These are phyloP conservation scores for Pistacia vera DNA, from an alignment of 345 rosid genomes.

Conservation along the genomic window DNA sequence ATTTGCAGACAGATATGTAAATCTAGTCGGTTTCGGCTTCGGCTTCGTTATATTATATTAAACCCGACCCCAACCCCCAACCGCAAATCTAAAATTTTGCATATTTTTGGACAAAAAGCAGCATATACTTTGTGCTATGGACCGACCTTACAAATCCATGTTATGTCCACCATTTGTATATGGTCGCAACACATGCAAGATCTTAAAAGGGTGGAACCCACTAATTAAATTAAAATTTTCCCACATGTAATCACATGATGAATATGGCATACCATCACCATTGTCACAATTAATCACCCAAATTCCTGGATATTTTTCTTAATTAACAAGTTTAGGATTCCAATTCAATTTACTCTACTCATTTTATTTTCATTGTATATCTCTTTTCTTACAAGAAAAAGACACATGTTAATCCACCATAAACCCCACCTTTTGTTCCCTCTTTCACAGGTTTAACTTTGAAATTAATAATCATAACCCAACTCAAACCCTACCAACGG, in stretches of 20 bases:
- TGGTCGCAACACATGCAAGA: slow-evolving; percentile 52
- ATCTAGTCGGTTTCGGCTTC: background rate
- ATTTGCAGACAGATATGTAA: slow-evolving; percentile 4
- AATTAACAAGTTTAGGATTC: too few species aligned
- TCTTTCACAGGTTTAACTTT: slow-evolving; percentile 34
- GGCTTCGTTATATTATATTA: background rate
- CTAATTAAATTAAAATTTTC: slow-evolving; percentile 22
- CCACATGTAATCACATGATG: slow-evolving; percentile 73
- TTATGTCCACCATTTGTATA: slow-evolving; percentile 28
- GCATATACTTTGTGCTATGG: slow-evolving; percentile 5
- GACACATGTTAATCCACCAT: slow-evolving; percentile 9
- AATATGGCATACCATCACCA: slow-evolving; percentile 43
- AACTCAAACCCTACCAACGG: slow-evolving; percentile 22
- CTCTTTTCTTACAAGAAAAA: slow-evolving; percentile 13
- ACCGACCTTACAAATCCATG: slow-evolving; percentile 38
- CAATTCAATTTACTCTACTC: too few species aligned
- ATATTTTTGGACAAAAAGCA: background rate
- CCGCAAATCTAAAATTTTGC: background rate
- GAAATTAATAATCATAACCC: slow-evolving; percentile 32
- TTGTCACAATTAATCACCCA: slow-evolving; percentile 19
- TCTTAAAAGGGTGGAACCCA: slow-evolving; percentile 31
- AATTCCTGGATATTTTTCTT: background rate
- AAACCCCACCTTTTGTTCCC: slow-evolving; percentile 35
- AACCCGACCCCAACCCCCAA: background rate
- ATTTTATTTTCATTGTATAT: background rate